Evolutionary conservation across 352 stramenopile species (phyloP).

Genomic region (Thraustochytrium striatum): DNA sequence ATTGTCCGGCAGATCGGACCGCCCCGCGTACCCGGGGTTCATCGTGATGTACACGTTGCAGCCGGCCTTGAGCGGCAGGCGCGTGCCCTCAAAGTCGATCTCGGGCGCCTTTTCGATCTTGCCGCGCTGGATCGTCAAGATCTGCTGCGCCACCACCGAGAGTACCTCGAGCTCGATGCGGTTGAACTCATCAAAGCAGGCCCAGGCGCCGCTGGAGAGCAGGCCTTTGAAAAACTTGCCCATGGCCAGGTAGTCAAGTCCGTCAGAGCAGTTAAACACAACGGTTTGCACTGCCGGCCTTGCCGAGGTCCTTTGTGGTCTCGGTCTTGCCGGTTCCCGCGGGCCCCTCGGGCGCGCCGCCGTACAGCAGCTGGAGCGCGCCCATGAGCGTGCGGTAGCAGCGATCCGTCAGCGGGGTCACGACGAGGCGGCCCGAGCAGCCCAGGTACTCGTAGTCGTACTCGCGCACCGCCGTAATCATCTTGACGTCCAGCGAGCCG

Average conservation of each 20-base stretch:
- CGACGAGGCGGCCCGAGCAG: constrained; percentile 88
- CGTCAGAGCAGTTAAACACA: constrained; percentile 91
- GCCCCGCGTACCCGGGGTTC: constrained; percentile 86
- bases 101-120: constrained; percentile 59
- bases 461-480: constrained; percentile 51
- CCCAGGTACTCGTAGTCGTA: constrained; percentile 80
- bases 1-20: constrained; percentile 81
- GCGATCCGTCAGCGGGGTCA: constrained; percentile 89
- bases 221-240: constrained; percentile 89
- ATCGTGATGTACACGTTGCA: constrained; percentile 76
- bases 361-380: constrained; percentile 83
- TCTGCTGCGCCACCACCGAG: constrained; percentile 85
- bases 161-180: constrained; percentile 88
- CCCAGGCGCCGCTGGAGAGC: constrained; percentile 89
- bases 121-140: constrained; percentile 63
- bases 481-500: constrained; percentile 44
- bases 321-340: constrained; percentile 92
- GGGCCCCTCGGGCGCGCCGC: constrained; percentile 81
- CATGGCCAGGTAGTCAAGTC: constrained; percentile 96
- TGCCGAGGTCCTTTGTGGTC: constrained; percentile 89
- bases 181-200: constrained; percentile 99
- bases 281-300: constrained; percentile 85
- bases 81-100: constrained; percentile 64
- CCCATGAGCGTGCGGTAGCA: constrained; percentile 93
- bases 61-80: constrained; percentile 61